A percentile compares a stretch with the other conserved stretches of the same genome.
phyloP scores from a whole-genome alignment of 768 basidiomycete genomes.

The Boletus subcaerulescens region DNA sequence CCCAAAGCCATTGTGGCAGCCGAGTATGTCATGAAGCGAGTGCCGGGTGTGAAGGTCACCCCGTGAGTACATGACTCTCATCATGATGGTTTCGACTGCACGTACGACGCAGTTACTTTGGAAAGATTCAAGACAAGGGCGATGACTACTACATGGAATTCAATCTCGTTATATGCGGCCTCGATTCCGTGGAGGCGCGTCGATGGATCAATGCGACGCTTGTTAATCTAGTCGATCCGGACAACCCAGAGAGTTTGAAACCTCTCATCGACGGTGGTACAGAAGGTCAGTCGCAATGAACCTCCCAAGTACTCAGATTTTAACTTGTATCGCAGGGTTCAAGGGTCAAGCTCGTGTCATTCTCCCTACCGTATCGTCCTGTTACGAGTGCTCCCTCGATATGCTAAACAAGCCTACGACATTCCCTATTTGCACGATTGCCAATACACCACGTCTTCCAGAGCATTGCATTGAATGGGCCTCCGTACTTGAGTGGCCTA shows the following conservation, averaged over 20 bases:
- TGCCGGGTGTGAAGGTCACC: conserved; percentile 94
- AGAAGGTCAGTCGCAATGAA: conserved; percentile 59
- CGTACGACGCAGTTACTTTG: conserved; percentile 66
- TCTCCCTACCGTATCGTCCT: conserved; percentile 90
- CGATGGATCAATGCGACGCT: conserved; percentile 99
- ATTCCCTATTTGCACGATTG: conserved; percentile 98
- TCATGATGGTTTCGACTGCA: conserved; percentile 3
- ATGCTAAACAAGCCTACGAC: conserved; percentile 97
- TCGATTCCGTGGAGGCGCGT: conserved; percentile 95
- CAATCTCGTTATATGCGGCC: conserved; percentile 93
- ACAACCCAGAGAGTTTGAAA: conserved; percentile 89
- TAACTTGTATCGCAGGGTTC: conserved; percentile 62
- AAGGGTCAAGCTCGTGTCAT: conserved; percentile 98
- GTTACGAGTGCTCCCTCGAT: conserved; percentile 97
- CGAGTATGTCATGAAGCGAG: conserved; percentile 94
- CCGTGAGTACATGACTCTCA: conserved; percentile 59
- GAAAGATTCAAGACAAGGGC: conserved; percentile 97
- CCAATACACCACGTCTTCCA: conserved; percentile 95
- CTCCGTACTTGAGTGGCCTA: conserved; percentile 98
- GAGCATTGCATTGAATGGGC: conserved; percentile 99
- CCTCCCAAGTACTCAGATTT: neutral
- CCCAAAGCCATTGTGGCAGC: conserved; percentile 94
- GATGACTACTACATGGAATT: conserved; percentile 96
- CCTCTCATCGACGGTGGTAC: conserved; percentile 98
- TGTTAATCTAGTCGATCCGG: conserved; percentile 91